Evolutionary conservation across 441 rosid species (phyloP), one percentile per base, ranked within the genome.

Genomic region (Populus hybrid): DNA sequence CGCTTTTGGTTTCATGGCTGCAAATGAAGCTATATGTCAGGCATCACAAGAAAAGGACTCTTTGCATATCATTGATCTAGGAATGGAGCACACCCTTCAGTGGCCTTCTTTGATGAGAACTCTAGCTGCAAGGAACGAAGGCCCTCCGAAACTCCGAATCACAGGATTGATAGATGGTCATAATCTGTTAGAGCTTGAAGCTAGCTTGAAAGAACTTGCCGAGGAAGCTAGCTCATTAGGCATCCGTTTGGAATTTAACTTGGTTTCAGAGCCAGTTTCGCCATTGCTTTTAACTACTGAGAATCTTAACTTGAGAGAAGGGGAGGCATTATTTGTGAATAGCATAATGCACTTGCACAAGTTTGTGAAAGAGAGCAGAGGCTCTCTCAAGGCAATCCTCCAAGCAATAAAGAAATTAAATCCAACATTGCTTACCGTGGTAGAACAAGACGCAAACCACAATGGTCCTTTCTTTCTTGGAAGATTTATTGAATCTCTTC

Each of bases 381-480:
- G 93, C 57, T 86, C 86, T 35, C 90, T 91, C 82, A 86, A 89
- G 86, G 88, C 90, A 69, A 85, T 88, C 79, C 93, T 91, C 57
- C 95, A 84, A 81, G 90, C 91, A 64, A 85, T 91, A 79, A 88
- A 85, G 89, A 89, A 84, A 75, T 81, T 90, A 6, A 78, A 74
- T 5, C 95, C 93, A 24, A 40, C 84, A 11, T 74, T 88, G 75
- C 72, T 90, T 11, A 90, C 89, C 0, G 84, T 87, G 66, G 86
- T 87, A 70, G 95, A 91, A 72, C 95, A 89, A 79, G 95, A 91
- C 66, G 92, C 91, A 8, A 89, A 86, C 83, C 95, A 90, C 72
- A 90, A 89, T 46, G 92, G 95, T 7, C 93, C 92, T 1, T 89
- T 91, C 86, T 91, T 91, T 64, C 88, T 89, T 1, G 93, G 95